Evolutionary conservation across 2,329 filamentous ascomycete species (phyloP).

Genomic region (Chaetothyriales sp.): DNA sequence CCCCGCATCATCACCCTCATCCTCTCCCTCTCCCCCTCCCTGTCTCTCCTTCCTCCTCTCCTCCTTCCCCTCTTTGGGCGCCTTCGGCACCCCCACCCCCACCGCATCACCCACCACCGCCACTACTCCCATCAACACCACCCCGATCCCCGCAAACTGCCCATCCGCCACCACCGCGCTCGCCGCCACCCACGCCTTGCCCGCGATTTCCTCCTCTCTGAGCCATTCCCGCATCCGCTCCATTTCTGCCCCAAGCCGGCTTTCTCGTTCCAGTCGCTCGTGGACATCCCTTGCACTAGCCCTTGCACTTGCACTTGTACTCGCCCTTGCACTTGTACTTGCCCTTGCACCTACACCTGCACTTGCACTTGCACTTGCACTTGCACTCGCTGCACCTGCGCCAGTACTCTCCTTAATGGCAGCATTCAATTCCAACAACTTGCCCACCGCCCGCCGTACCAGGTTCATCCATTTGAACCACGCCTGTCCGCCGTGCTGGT

Average conservation of each 20-base stretch:
- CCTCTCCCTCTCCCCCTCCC: constrained; percentile 10
- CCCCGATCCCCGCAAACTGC: constrained; percentile 58
- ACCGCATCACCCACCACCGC: constrained; percentile 43
- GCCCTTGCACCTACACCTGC: no score
- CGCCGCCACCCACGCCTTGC: constrained; percentile 39
- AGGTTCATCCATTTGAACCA: constrained; percentile 70
- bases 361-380: no score
- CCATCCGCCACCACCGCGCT: constrained; percentile 57
- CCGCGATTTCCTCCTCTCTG: constrained; percentile 27
- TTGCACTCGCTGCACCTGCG: no score
- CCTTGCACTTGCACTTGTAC: no score
- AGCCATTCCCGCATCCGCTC: constrained; percentile 26
- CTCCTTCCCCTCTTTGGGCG: constrained; percentile 9
- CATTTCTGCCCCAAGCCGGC: constrained; percentile 22
- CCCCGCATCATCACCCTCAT: not conserved
- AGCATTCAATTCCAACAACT: constrained; percentile 35
- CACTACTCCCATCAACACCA: constrained; percentile 53
- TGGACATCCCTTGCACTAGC: constrained; percentile 22
- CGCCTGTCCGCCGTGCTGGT: constrained; percentile 67
- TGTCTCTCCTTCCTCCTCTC: constrained; percentile 4
- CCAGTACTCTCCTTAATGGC: no score
- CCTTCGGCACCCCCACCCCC: constrained; percentile 17
- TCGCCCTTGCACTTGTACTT: no score
- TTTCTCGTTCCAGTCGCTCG: constrained; percentile 30
- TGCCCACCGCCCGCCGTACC: constrained; percentile 52